These are phyloP conservation scores for Exophiala mesophila DNA, from an alignment of 2,329 filamentous ascomycete genomes.

Conservation along the genomic window DNA sequence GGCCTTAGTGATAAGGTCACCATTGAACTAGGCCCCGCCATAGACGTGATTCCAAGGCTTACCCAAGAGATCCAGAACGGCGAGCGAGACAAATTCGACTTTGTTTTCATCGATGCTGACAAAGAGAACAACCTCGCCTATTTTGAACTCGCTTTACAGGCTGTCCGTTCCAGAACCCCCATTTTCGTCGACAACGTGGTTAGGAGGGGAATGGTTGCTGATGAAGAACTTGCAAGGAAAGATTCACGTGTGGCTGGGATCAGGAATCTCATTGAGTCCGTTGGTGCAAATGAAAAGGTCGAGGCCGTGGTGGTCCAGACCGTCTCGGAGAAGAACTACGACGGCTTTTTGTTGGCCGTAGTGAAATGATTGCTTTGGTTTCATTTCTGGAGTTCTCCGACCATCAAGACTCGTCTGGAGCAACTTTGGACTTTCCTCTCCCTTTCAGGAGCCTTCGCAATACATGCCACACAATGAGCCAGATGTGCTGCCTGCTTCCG, in stretches of 20 bases:
- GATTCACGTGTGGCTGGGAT: constrained; percentile 27
- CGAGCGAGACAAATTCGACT: constrained; percentile 41
- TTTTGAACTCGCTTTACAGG: constrained; percentile 42
- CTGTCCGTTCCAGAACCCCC: constrained; percentile 38
- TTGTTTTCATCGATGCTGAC: constrained; percentile 53
- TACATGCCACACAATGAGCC: too few relatives aligned
- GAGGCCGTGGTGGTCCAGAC: constrained; percentile 43
- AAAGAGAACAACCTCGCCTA: constrained; percentile 48
- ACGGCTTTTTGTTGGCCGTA: constrained; percentile 42
- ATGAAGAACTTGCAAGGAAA: constrained; percentile 20
- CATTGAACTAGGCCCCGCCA: constrained; percentile 42
- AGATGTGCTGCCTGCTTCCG: too few relatives aligned
- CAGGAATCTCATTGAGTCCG: constrained; percentile 39
- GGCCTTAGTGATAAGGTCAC: constrained; percentile 42
- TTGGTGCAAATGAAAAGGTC: constrained; percentile 39
- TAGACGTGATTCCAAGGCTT: constrained; percentile 41
- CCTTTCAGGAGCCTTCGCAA: too few relatives aligned
- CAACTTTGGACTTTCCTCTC: too few relatives aligned
- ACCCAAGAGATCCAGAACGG: constrained; percentile 37
- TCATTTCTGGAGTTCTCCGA: too few relatives aligned
- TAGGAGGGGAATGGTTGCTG: constrained; percentile 32
- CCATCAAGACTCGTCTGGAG: too few relatives aligned
- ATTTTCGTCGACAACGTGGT: constrained; percentile 52
- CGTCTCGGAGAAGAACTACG: constrained; percentile 45
- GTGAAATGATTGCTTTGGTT: constrained; percentile 34